Base-by-base conservation (phyloP, 768 basidiomycete species). In the Glaciozyma antarctica region DNA sequence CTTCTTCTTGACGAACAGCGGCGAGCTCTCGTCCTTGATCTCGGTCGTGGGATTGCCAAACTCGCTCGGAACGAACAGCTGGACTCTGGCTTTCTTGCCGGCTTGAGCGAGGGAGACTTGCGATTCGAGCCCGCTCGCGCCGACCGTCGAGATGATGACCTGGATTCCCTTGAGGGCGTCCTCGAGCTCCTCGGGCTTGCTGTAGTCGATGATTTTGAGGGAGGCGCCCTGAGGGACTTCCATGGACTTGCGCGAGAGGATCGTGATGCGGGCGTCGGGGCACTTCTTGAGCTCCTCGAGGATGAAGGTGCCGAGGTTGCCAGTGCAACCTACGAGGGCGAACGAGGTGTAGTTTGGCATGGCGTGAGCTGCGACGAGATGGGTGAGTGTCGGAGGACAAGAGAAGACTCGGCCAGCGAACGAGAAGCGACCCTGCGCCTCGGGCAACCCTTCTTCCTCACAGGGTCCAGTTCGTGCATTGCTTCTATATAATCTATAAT, bases 21-120 rank as follows among this genome's bases (percentile, higher is more conserved):
- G 48, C 3, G 57, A 38, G 24, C 52, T 47, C 21, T 26, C 61
- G 7, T 63, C 34, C 1, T 24, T 30, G 10, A 8, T 47, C 15
- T 41, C 21, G 1, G 19, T 17, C 7, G 72, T 69, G 4, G 63
- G 38, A 21, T 58, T 66, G 5, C 75, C 75, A 38, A 75, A 77
- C 62, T 77, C 76, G 53, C 72, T 71, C 12, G 76, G 77, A 10
- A 75, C 66, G 60, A 77, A 77, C 21, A 77, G 68, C 60, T 73
- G 66, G 30, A 75, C 77, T 26, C 75, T 73, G 0, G 67, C 75
- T 43, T 60, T 60, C 65, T 73, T 76, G 0, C 51, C 49, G 2
- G 71, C 75, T 1, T 66, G 48, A 1, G 71, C 71, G 15, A 76
- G 64, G 1, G 32, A 26, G 5, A 16, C 32, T 63, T 76, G 75